Evolutionary conservation across 2,329 filamentous ascomycete species (phyloP).

Genomic region (Periconia macrospinosa): DNA sequence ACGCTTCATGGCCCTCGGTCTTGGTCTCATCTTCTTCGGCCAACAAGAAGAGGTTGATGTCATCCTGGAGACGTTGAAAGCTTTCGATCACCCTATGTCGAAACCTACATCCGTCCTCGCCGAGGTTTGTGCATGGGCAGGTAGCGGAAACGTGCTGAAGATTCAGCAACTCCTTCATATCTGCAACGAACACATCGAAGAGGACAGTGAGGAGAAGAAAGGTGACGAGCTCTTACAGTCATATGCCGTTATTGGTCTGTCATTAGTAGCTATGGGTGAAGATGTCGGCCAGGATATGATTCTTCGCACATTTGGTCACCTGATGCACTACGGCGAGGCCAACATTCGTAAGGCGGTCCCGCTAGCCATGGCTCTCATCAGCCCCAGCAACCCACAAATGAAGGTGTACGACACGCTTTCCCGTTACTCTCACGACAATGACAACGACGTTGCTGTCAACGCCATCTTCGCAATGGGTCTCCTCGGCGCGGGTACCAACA

Average conservation of each 20-base stretch:
- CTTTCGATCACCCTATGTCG: constrained; percentile 94
- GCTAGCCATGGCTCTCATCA: constrained; percentile 93
- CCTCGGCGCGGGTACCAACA: constrained; percentile 94
- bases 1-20: constrained; percentile 89
- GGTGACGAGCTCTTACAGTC: constrained; percentile 93
- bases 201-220: constrained; percentile 85
- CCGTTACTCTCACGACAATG: constrained; percentile 96
- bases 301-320: constrained; percentile 90
- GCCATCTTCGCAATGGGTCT: constrained; percentile 99
- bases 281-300: constrained; percentile 99
- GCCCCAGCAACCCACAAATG: constrained; percentile 98
- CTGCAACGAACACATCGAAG: constrained; percentile 96
- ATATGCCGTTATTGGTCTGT: constrained; percentile 92
- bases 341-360: constrained; percentile 97
- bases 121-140: constrained; percentile 97
- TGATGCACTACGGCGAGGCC: constrained; percentile 98
- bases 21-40: constrained; percentile 93
- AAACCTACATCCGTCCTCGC: constrained; percentile 93
- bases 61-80: constrained; percentile 93
- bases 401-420: constrained; percentile 99
- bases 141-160: constrained; percentile 95
- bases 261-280: constrained; percentile 95
- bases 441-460: constrained; percentile 97
- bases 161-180: constrained; percentile 96
- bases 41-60: constrained; percentile 99